Evolutionary conservation across 768 basidiomycete species (phyloP).

Genomic region (Hemileccinum rubropunctum): DNA sequence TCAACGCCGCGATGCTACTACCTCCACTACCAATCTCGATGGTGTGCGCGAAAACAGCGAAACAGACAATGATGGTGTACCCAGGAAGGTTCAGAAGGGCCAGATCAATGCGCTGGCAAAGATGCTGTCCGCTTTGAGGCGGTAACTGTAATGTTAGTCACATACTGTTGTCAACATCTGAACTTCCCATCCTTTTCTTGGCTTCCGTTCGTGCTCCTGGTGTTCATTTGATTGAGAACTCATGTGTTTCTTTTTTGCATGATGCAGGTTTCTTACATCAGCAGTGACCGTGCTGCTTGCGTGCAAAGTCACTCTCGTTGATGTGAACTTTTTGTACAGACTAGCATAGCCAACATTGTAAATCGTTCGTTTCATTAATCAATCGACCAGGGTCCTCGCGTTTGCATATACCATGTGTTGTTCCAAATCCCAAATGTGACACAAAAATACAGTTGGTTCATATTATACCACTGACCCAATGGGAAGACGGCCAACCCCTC

Average conservation of each 20-base stretch:
- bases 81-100: conserved; percentile 82
- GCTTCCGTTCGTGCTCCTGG: conserved; percentile 1
- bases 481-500: too few species aligned
- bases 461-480: background rate
- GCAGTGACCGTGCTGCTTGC: conserved; percentile 27
- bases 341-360: conserved; percentile 29
- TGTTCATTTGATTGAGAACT: conserved; percentile 16
- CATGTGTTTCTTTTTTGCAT: conserved; percentile 17
- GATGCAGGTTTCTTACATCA: conserved; percentile 32
- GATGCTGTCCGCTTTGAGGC: conserved; percentile 82
- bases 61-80: conserved; percentile 38
- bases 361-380: conserved; percentile 25
- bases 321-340: conserved; percentile 21
- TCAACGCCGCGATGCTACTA: conserved; percentile 59
- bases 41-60: conserved; percentile 28
- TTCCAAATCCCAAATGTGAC: too few species aligned
- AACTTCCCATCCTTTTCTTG: too few species aligned
- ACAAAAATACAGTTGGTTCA: conserved; percentile 10
- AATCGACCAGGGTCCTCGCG: too few species aligned
- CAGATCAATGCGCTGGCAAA: conserved; percentile 90
- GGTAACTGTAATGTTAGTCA: conserved; percentile 40
- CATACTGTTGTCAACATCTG: conserved; percentile 13
- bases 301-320: conserved; percentile 34
- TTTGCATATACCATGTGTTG: too few species aligned
- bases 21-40: conserved; percentile 71